Evolutionary conservation across 768 basidiomycete genomes (phyloP), one percentile per base, ranked within the genome.

Genomic region (Coprinellus micaceus): DNA sequence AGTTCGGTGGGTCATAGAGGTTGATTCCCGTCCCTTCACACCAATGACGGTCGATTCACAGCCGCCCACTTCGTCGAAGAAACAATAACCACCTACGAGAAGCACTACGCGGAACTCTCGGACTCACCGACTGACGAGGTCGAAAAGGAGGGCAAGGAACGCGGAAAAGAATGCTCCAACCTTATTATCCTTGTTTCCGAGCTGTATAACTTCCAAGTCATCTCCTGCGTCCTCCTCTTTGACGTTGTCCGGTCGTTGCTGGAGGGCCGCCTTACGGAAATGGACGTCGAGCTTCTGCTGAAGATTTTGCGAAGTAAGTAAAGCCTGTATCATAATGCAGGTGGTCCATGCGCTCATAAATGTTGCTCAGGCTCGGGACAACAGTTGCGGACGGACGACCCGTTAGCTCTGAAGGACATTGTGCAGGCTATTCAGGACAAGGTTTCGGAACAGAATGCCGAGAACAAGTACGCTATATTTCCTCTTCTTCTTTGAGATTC

Each of bases 161-260:
- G 74, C 5, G 91, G 93, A 28, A 99, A 98, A 71, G 92, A 96
- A 66, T 86, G 86, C 61, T 85, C 89, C 10, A 98, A 99, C 67
- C 72, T 99, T 30, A 79, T 96, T 40, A 83, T 91, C 1, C 80
- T 98, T 22, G 72, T 98, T 21, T 90, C 93, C 2, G 94, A 98
- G 67, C 74, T 99, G 19, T 98, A 98, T 76, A 98, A 98, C 67
- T 94, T 98, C 66, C 91, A 94, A 72, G 91, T 98, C 22, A 82
- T 98, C 52, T 91, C 91, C 2, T 92, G 86, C 55, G 73, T 88
- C 11, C 78, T 98, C n/a, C 74, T 98, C 46, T 98, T 94, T 71
- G 97, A 98, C 66, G 69, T 98, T 47, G 86, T 98, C 60, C 85
- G 89, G 7, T 76, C 78, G 13, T 78, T 98, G 45, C 75, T 98